These are phyloP conservation scores for Metarhizium sp. DNA, from an alignment of 2,329 filamentous ascomycete genomes.

Conservation along the genomic window DNA sequence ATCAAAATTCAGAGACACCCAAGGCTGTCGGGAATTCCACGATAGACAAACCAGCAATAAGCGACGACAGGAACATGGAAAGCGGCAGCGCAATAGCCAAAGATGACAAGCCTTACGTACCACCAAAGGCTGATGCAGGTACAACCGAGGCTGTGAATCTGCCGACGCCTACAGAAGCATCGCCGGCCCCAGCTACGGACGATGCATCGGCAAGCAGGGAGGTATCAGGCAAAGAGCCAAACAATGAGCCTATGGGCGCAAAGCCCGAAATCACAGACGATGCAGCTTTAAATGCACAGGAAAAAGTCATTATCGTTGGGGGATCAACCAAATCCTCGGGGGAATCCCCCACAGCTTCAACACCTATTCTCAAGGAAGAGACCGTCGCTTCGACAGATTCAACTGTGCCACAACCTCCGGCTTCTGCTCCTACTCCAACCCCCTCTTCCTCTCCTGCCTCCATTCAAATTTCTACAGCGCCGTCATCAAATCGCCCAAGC, in stretches of 20 bases:
- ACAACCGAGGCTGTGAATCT: neutral
- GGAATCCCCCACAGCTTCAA: neutral
- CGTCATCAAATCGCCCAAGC: conserved; percentile 8
- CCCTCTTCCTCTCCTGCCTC: conserved; percentile 6
- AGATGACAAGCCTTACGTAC: neutral
- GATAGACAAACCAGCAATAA: neutral
- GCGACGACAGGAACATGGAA: neutral
- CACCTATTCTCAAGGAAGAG: neutral
- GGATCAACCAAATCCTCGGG: neutral
- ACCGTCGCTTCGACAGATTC: neutral
- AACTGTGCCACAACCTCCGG: conserved; percentile 5
- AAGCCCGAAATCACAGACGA: neutral
- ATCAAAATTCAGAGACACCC: neutral
- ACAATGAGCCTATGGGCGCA: neutral
- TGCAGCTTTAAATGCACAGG: neutral
- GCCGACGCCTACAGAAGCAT: neutral
- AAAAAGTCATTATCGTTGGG: neutral
- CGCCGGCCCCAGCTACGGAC: neutral
- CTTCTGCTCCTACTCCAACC: conserved; percentile 11
- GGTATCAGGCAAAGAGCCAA: neutral
- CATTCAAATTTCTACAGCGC: conserved; percentile 11
- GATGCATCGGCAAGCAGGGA: neutral
- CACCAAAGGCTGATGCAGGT: neutral
- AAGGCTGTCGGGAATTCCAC: neutral
- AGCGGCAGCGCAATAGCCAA: neutral